Conservation (phyloP, 2,329 filamentous ascomycete genomes). For the Thelonectria discophora region DNA sequence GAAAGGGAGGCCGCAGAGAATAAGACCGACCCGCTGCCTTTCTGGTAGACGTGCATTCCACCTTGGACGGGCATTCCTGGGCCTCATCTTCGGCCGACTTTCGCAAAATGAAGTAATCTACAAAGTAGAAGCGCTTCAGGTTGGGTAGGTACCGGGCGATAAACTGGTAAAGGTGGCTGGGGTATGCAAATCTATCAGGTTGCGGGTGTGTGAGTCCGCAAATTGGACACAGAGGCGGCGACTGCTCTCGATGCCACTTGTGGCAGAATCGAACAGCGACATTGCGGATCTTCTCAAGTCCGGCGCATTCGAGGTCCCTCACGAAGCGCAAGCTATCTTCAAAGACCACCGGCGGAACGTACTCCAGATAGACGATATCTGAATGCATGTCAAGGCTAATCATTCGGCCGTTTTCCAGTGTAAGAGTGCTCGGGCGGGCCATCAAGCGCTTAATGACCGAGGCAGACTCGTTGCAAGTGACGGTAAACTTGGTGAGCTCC, state of each 20-base stretch:
- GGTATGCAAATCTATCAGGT: conserved; percentile 43
- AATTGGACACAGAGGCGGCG: conserved; percentile 40
- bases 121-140: conserved; percentile 55
- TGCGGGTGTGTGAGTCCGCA: conserved; percentile 47
- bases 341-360: conserved; percentile 44
- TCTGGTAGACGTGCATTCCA: neutral
- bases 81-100: conserved; percentile 26
- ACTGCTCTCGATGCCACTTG: conserved; percentile 49
- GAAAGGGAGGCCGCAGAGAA: neutral
- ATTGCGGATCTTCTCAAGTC: conserved; percentile 47
- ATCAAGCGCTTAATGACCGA: conserved; percentile 34
- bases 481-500: conserved; percentile 40
- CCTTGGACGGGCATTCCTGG: neutral
- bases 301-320: conserved; percentile 40
- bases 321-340: conserved; percentile 41
- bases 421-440: conserved; percentile 36
- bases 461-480: conserved; percentile 43
- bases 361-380: conserved; percentile 49
- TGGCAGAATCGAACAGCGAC: conserved; percentile 55
- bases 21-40: conserved; percentile 20
- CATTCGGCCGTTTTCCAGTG: conserved; percentile 40
- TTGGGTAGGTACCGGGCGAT: conserved; percentile 52
- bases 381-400: conserved; percentile 42
- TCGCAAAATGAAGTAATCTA: conserved; percentile 54
- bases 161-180: conserved; percentile 56